phyloP scores from a whole-genome alignment of 805 yeast species.

The Komagataella populi region DNA sequence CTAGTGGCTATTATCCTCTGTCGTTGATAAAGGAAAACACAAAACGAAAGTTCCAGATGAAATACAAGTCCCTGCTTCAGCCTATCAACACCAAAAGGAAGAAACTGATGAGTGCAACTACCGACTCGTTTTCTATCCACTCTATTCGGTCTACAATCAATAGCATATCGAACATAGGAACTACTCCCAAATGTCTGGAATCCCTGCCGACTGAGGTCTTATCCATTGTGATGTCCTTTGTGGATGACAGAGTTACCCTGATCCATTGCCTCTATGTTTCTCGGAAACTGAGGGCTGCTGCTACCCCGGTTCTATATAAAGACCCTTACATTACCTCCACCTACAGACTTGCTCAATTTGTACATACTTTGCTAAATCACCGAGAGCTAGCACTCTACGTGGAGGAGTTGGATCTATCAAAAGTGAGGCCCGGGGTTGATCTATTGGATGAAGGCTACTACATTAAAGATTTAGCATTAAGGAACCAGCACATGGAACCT shows the following conservation, averaged over 20 bases:
- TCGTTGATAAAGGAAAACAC: slow-evolving; percentile 6
- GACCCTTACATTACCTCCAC: slow-evolving; percentile 49
- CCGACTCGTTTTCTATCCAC: slow-evolving; percentile 25
- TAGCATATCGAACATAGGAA: not conserved
- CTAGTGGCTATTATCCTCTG: slow-evolving; percentile 19
- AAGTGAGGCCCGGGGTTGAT: slow-evolving; percentile 24
- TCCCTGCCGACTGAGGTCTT: slow-evolving; percentile 31
- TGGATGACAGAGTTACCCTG: slow-evolving; percentile 25
- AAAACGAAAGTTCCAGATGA: slow-evolving; percentile 23
- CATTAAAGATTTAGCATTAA: not conserved
- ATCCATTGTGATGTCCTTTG: slow-evolving; percentile 18
- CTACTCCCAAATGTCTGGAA: slow-evolving; percentile 7
- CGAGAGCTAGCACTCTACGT: slow-evolving; percentile 45
- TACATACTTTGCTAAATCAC: slow-evolving; percentile 47
- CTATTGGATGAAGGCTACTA: slow-evolving; percentile 7
- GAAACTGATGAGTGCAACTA: slow-evolving; percentile 24
- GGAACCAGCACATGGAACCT: slow-evolving; percentile 14
- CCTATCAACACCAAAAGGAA: slow-evolving; percentile 14
- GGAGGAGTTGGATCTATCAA: slow-evolving; percentile 43
- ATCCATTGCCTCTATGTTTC: slow-evolving; percentile 36
- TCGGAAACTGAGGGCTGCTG: slow-evolving; percentile 32
- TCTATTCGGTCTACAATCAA: slow-evolving; percentile 17
- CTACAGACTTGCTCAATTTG: slow-evolving; percentile 70
- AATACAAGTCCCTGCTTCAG: slow-evolving; percentile 31
- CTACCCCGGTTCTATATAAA: slow-evolving; percentile 41